Conservation (phyloP, 116 monocot genomes). For the Trichopus zeylanicus region DNA sequence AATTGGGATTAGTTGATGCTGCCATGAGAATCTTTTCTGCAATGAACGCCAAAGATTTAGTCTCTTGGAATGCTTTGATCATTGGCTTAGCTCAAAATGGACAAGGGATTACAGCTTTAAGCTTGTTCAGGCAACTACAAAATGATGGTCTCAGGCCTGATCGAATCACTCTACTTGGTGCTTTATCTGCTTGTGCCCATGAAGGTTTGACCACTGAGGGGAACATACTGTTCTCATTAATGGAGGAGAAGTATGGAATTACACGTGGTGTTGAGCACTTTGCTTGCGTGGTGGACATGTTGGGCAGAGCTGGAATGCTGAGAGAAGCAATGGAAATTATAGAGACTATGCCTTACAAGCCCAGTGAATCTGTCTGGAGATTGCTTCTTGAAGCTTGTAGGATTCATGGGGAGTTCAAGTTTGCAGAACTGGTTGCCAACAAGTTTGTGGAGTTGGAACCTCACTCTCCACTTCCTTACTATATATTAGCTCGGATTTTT, state of each 20-base stretch:
- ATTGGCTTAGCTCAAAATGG: constrained; percentile 68
- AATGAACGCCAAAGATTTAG: constrained; percentile 41
- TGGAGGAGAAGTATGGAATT: constrained; percentile 50
- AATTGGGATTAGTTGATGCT: constrained; percentile 45
- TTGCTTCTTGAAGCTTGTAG: constrained; percentile 54
- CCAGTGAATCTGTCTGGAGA: constrained; percentile 19
- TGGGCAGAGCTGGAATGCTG: constrained; percentile 54
- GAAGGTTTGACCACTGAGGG: constrained; percentile 48
- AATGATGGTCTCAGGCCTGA: constrained; percentile 37
- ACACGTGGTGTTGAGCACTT: constrained; percentile 43
- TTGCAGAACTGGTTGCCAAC: constrained; percentile 45
- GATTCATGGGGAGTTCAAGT: constrained; percentile 27
- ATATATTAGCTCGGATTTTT: constrained; percentile 44
- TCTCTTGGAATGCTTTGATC: constrained; percentile 74
- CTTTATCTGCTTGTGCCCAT: constrained; percentile 54
- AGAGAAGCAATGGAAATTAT: constrained; percentile 47
- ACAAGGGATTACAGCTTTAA: constrained; percentile 33
- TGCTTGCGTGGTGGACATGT: constrained; percentile 52
- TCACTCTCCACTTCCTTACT: constrained; percentile 36
- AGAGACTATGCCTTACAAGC: constrained; percentile 26
- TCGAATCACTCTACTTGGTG: constrained; percentile 63
- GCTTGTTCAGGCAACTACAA: constrained; percentile 39
- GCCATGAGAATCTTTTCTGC: constrained; percentile 40
- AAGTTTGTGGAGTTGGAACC: constrained; percentile 40
- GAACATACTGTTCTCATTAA: constrained; percentile 35